phyloP scores from a whole-genome alignment of 192 early-diverging fungal genomes.

The Phlyctochytrium planicorne region DNA sequence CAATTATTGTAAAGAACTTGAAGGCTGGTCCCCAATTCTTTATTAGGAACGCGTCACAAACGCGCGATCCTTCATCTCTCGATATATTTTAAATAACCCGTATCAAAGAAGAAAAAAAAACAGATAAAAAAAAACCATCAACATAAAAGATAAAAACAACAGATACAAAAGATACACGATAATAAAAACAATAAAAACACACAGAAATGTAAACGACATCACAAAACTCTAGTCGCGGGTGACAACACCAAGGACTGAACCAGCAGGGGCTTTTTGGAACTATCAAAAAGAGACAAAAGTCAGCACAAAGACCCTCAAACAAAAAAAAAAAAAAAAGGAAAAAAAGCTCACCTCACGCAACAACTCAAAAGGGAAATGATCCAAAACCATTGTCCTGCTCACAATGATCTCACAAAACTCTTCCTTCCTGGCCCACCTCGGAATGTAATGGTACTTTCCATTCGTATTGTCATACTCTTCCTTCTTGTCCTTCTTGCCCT shows the following conservation, averaged over 20 bases:
- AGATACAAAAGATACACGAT: no score
- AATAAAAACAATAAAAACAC: no score
- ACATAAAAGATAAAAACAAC: no score
- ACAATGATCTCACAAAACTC: constrained; percentile 37
- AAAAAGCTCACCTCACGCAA: constrained; percentile 23
- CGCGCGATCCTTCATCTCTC: no score
- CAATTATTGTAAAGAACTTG: no score
- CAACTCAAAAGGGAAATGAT: constrained; percentile 33
- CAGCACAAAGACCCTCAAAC: neutral
- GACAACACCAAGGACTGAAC: constrained; percentile 26
- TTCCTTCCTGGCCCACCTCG: constrained; percentile 31
- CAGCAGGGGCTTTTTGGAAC: constrained; percentile 28
- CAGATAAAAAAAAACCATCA: no score
- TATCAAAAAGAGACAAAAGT: neutral
- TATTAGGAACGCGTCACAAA: no score
- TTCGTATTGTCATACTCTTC: neutral
- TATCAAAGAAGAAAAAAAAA: no score
- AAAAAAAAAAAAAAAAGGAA: neutral
- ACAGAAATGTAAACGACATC: no score
- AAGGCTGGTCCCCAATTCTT: no score
- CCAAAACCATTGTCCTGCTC: constrained; percentile 29
- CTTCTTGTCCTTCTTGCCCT: neutral
- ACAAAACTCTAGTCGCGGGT: constrained; percentile 28
- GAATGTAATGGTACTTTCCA: constrained; percentile 34
- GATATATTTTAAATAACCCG: no score